phyloP scores from a whole-genome alignment of 345 rosid species.

The Citrus maxima region DNA sequence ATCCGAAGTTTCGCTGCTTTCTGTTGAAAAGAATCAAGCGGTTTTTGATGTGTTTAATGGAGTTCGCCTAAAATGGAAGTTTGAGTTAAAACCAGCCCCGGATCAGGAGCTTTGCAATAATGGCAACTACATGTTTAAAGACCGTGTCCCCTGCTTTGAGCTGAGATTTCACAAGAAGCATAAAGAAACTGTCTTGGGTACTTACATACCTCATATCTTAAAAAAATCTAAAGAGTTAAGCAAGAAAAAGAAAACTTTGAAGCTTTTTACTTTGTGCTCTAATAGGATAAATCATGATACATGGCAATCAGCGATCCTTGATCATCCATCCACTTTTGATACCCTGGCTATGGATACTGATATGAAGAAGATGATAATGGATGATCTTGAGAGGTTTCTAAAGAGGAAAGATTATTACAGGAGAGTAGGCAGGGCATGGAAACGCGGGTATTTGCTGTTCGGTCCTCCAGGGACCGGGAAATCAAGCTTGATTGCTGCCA shows the following conservation, averaged over 20 bases:
- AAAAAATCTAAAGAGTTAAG: conserved; percentile 10
- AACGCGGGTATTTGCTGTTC: not conserved
- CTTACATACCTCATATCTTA: conserved; percentile 20
- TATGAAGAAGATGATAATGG: conserved; percentile 26
- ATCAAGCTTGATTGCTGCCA: conserved; percentile 34
- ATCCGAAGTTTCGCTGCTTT: conserved; percentile 3
- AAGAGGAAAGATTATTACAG: conserved; percentile 25
- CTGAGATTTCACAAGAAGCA: conserved; percentile 32
- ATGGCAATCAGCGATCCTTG: conserved; percentile 30
- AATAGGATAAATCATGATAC: not conserved
- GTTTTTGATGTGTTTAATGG: not conserved
- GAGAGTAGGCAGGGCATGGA: conserved; percentile 33
- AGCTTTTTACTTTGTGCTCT: conserved; percentile 24
- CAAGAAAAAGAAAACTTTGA: conserved; percentile 22
- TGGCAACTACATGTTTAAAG: not conserved
- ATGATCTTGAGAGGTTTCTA: conserved; percentile 32
- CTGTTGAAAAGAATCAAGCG: conserved; percentile 21
- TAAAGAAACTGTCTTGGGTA: conserved; percentile 18
- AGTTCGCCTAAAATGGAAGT: conserved; percentile 21
- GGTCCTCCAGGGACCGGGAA: conserved; percentile 33
- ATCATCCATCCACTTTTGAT: conserved; percentile 31
- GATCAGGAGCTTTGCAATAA: not conserved
- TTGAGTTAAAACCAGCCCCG: not conserved
- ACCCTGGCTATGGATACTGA: conserved; percentile 27
- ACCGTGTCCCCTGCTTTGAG: conserved; percentile 11